Evolutionary conservation across 2,329 filamentous ascomycete species (phyloP).

Genomic region (Calcarisporium arbuscula): DNA sequence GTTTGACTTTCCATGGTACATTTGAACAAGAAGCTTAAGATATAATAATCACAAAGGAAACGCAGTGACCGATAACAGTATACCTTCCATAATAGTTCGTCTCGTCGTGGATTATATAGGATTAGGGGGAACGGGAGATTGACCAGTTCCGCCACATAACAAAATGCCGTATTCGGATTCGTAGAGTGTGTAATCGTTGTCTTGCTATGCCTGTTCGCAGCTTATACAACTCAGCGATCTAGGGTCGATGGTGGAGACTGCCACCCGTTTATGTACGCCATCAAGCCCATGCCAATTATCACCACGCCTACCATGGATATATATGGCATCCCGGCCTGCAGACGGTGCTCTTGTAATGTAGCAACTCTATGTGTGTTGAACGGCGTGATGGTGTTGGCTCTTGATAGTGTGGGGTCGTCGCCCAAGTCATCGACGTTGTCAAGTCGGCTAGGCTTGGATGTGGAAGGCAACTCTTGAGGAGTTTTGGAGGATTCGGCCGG

Average conservation of each 20-base stretch:
- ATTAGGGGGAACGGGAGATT: too few species aligned
- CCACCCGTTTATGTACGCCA: slow-evolving; percentile 84
- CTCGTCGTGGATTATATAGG: too few species aligned
- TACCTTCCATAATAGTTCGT: too few species aligned
- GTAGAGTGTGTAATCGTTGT: slow-evolving; percentile 1
- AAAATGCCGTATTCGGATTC: too few species aligned
- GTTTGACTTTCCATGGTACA: too few species aligned
- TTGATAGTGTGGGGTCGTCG: slow-evolving; percentile 38
- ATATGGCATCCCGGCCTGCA: slow-evolving; percentile 59
- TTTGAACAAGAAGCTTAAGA: too few species aligned
- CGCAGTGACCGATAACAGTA: too few species aligned
- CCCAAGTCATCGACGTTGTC: slow-evolving; percentile 25
- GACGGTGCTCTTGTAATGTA: slow-evolving; percentile 35
- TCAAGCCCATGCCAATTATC: slow-evolving; percentile 71
- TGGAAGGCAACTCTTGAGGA: slow-evolving; percentile 10
- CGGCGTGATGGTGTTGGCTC: slow-evolving; percentile 44
- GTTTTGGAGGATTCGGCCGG: too few species aligned
- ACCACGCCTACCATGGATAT: slow-evolving; percentile 79
- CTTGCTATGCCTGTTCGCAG: too few species aligned
- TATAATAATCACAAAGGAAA: too few species aligned
- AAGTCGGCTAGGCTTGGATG: slow-evolving; percentile 12
- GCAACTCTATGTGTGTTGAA: slow-evolving; percentile 31
- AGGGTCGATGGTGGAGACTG: slow-evolving; percentile 37
- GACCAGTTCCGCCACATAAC: too few species aligned
- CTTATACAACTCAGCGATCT: slow-evolving; percentile 27